Conservation (phyloP, 23 red algal species). For the Cyanidiococcus yangmingshanensis region DNA sequence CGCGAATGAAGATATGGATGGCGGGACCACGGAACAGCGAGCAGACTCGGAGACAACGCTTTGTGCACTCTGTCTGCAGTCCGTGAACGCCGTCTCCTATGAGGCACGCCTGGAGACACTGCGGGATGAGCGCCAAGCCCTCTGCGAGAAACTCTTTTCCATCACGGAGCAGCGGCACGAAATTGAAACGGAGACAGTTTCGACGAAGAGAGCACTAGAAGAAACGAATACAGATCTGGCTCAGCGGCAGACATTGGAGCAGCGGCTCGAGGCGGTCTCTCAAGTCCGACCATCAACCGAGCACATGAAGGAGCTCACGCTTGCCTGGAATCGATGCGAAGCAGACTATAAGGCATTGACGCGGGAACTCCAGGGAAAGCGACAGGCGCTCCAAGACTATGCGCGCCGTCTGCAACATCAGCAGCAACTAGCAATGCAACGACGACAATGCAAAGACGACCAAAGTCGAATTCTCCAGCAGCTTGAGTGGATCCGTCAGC, state of each 20-base stretch:
- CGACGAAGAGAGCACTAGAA: not conserved
- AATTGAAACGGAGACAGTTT: not conserved
- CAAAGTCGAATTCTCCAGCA: not conserved
- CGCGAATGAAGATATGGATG: not conserved
- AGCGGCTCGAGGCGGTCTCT: not conserved
- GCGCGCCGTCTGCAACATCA: not conserved
- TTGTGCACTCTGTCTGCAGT: constrained; percentile 21
- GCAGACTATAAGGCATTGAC: not conserved
- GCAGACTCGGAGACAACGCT: not conserved
- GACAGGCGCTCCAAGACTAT: not conserved
- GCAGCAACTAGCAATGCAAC: not conserved
- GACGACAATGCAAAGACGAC: not conserved
- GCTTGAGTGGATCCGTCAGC: not conserved
- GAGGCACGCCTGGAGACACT: not conserved
- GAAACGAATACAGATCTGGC: not conserved
- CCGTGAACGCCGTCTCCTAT: not conserved
- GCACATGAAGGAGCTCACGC: not conserved
- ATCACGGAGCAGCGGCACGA: not conserved
- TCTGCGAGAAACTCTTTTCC: not conserved
- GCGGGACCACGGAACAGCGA: not conserved
- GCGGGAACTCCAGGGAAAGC: not conserved
- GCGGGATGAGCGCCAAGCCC: not conserved
- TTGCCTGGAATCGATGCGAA: not conserved
- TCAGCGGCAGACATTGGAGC: not conserved
- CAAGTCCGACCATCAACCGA: not conserved